Percentiles rank a stretch among this genome's conserved stretches.
phyloP scores from a whole-genome alignment of 116 monocot genomes.

The Iris pallida region DNA sequence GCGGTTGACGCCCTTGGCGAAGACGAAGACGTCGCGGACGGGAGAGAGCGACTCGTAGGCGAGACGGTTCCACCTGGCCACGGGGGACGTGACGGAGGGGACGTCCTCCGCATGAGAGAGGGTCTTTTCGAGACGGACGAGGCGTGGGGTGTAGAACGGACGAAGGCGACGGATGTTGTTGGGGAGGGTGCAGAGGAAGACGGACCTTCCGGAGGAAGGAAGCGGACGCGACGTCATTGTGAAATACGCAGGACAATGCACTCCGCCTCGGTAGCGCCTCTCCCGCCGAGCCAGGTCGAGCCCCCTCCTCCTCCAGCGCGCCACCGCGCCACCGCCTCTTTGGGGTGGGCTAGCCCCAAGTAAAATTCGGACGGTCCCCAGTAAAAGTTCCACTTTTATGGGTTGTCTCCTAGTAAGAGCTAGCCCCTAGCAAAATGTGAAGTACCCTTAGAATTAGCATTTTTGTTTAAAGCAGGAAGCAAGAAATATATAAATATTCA shows the following conservation, averaged over 20 bases:
- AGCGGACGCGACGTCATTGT: slow-evolving; percentile 23
- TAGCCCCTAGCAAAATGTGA: too few relatives aligned
- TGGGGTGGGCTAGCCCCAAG: too few relatives aligned
- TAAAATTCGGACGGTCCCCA: too few relatives aligned
- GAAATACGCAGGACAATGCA: slow-evolving; percentile 56
- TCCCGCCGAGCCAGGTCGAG: too few relatives aligned
- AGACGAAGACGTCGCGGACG: slow-evolving; percentile 52
- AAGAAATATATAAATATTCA: too few relatives aligned
- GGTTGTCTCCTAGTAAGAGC: too few relatives aligned
- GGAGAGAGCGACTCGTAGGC: slow-evolving; percentile 62
- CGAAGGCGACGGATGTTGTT: slow-evolving; percentile 24
- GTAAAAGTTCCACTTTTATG: too few relatives aligned
- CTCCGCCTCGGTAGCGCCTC: too few relatives aligned
- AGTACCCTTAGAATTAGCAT: too few relatives aligned
- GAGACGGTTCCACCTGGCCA: slow-evolving; percentile 43
- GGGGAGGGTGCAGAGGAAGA: slow-evolving; percentile 46
- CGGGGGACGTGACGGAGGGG: neutral
- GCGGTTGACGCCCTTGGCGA: slow-evolving; percentile 77
- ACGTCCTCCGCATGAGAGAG: neutral
- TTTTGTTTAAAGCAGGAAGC: too few relatives aligned
- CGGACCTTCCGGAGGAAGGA: slow-evolving; percentile 17
- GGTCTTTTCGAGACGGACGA: neutral
- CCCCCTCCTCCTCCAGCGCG: too few relatives aligned
- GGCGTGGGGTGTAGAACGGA: slow-evolving; percentile 28
- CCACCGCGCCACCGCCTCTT: too few relatives aligned